phyloP scores from a whole-genome alignment of 148 eudicot species.

The Rhododendron simsii region DNA sequence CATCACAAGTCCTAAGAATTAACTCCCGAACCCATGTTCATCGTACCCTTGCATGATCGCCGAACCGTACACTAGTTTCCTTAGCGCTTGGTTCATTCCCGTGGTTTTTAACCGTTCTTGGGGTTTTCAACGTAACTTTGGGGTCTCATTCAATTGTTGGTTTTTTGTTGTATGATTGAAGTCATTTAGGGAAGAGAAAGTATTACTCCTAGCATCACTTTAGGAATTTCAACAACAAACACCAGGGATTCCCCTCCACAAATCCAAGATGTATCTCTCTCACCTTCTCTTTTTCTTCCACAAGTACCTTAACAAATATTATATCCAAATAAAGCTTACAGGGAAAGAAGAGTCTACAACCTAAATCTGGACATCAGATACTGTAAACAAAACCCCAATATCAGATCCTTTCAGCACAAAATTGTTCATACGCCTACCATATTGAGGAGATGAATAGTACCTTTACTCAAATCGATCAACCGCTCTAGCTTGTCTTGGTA shows the following conservation, averaged over 20 bases:
- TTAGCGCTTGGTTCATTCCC: too few species aligned
- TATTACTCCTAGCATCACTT: too few species aligned
- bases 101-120: too few species aligned
- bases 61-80: too few species aligned
- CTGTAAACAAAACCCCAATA: background rate
- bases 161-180: too few species aligned
- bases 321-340: background rate
- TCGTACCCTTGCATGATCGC: too few species aligned
- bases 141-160: too few species aligned
- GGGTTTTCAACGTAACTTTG: too few species aligned
- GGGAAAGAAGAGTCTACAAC: background rate
- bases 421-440: background rate
- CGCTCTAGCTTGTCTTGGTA: slow-evolving; percentile 69
- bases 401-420: background rate
- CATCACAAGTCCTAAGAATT: too few species aligned
- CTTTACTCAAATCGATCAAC: slow-evolving; percentile 56
- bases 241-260: background rate
- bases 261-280: background rate
- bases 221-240: background rate
- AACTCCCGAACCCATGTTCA: too few species aligned
- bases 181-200: too few species aligned
- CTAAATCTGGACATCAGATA: background rate
- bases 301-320: background rate
- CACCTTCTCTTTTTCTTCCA: background rate
- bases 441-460: slow-evolving; percentile 29